Conservation (phyloP, 345 rosid species). For the Populus tremula region DNA sequence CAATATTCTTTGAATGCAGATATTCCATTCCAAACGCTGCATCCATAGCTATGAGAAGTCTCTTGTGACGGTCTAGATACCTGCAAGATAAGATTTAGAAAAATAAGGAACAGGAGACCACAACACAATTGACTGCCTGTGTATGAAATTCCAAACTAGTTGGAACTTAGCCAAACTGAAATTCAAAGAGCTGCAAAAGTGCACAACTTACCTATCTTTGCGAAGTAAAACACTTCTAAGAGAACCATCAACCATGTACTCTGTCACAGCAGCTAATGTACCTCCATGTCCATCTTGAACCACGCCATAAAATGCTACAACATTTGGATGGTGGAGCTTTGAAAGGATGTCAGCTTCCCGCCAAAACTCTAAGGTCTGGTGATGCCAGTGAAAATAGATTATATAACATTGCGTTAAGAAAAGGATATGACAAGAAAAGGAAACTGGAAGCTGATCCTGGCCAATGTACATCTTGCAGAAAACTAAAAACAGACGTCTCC, state of each 20-base stretch:
- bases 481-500: background rate
- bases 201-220: constrained; percentile 65
- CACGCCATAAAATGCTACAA: constrained; percentile 95
- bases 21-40: constrained; percentile 99
- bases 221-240: constrained; percentile 85
- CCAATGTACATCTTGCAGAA: background rate
- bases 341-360: constrained; percentile 90
- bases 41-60: constrained; percentile 96
- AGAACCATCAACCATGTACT: constrained; percentile 96
- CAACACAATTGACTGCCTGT: background rate
- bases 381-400: constrained; percentile 4
- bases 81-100: constrained; percentile 35
- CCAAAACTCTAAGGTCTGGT: constrained; percentile 78
- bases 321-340: constrained; percentile 93
- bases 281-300: constrained; percentile 89
- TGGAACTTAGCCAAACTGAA: constrained; percentile 12
- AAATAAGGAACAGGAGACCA: constrained; percentile 7
- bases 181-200: constrained; percentile 12
- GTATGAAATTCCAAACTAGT: constrained; percentile 4
- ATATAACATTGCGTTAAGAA: background rate
- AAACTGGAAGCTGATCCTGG: background rate
- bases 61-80: constrained; percentile 85
- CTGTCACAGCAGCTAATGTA: constrained; percentile 81
- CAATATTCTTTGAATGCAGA: constrained; percentile 90
- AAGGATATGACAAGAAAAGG: background rate